Base-by-base conservation (phyloP, 306 rosid species). In the Rubus idaeus region DNA sequence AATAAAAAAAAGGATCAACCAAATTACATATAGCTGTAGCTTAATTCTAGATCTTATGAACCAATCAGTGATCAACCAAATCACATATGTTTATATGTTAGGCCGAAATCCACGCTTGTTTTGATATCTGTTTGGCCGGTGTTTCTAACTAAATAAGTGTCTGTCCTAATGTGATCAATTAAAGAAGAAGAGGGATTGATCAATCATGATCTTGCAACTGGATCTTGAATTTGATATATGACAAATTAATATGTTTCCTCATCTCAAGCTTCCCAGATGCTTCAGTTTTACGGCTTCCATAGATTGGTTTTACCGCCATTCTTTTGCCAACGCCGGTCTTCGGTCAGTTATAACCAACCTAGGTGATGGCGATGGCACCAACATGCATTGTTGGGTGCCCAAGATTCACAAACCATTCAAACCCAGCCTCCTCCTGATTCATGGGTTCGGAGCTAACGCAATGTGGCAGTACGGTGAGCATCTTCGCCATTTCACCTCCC, bases 401-500 rank as follows among this genome's bases (percentile, higher is more conserved):
- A 90, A 88, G 75, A 18, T 2, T 64, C 83, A 45, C 10, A 77
- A 77, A 17, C 80, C 81, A 0, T 41, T 42, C 45, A 87, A 90
- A 8, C 93, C 93, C 3, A 64, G 70, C 3, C 85, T 92, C 10
- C 57, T 92, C 49, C 88, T 92, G 4, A 51, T 92, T 26, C 97
- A 92, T 13, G 97, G 97, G 10, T 90, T 92, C 26, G 97, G 96
- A 10, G 96, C 96, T 67, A 90, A 87, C 2, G 97, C 97, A 3
- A 92, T 86, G 92, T 92, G 96, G 93, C 97, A 92, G 79, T 90
- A 81, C 74, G 87, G 89, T 8, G 92, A 89, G 4, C 88, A 83
- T 73, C 73, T 92, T 41, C 73, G 80, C 0, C 87, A 83, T 23
- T 83, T 92, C 51, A 78, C 77, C 6, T 1, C 75, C 0, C 73